phyloP scores from a whole-genome alignment of 1,284 basidiomycete species.

The Irpex sp. region DNA sequence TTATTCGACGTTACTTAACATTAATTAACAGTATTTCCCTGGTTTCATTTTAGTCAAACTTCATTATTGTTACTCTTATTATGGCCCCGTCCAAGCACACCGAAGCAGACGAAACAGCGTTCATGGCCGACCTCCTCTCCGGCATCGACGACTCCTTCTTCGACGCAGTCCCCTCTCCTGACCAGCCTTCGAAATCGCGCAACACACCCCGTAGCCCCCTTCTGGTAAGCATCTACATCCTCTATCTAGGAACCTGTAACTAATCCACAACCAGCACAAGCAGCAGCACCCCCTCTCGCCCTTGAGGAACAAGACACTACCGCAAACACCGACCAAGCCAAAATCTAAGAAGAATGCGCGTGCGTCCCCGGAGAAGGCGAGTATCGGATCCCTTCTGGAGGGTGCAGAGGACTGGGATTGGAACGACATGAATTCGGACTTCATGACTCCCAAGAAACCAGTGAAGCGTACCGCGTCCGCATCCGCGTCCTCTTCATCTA shows the following conservation, averaged over 20 bases:
- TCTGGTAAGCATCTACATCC: too few relatives aligned
- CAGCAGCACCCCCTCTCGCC: not conserved
- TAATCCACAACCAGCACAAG: too few relatives aligned
- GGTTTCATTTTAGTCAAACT: not conserved
- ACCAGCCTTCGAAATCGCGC: slow-evolving; percentile 22
- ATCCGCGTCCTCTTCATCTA: not conserved
- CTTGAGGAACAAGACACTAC: not conserved
- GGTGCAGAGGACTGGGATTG: slow-evolving; percentile 50
- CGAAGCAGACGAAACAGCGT: slow-evolving; percentile 37
- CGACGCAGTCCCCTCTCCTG: slow-evolving; percentile 38
- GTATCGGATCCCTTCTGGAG: slow-evolving; percentile 31
- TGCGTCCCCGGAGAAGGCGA: slow-evolving; percentile 10
- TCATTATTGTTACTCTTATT: not conserved
- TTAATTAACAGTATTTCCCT: too few relatives aligned
- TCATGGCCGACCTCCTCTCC: slow-evolving; percentile 43
- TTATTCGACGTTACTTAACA: too few relatives aligned
- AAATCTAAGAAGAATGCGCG: not conserved
- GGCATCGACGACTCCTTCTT: slow-evolving; percentile 45
- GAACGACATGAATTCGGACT: slow-evolving; percentile 43
- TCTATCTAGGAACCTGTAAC: too few relatives aligned
- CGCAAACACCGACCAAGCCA: not conserved
- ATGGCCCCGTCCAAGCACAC: slow-evolving; percentile 23
- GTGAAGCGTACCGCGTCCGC: not conserved
- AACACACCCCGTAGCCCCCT: not conserved
- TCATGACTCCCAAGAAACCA: slow-evolving; percentile 28